Percentiles rank a stretch among this genome's conserved stretches.
Conservation (phyloP, 495 filamentous ascomycete genomes). For the Aspergillus haitiensis region DNA sequence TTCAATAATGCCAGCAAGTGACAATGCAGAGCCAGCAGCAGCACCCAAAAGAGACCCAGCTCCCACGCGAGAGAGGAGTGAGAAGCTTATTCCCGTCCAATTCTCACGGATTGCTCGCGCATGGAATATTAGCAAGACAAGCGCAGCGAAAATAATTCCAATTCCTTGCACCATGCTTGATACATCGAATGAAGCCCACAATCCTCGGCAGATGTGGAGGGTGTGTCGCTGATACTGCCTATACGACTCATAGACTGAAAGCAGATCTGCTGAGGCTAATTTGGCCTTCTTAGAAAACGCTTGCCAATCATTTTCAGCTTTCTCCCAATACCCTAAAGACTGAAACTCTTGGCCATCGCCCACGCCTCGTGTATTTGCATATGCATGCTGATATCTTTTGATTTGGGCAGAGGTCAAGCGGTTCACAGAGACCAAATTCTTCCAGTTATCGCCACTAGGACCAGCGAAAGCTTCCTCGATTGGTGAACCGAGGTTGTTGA, state of each 20-base stretch:
- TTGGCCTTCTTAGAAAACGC: constrained; percentile 39
- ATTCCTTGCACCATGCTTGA: constrained; percentile 81
- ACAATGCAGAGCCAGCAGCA: constrained; percentile 30
- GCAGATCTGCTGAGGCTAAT: constrained; percentile 35
- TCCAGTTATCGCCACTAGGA: constrained; percentile 62
- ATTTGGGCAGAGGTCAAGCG: constrained; percentile 82
- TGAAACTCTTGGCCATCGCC: constrained; percentile 56
- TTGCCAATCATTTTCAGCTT: constrained; percentile 51
- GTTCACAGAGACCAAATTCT: constrained; percentile 72
- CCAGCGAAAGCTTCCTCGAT: constrained; percentile 93
- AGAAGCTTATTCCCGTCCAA: constrained; percentile 51
- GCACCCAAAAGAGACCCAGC: constrained; percentile 46
- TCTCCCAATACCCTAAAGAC: constrained; percentile 59
- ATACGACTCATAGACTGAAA: constrained; percentile 58
- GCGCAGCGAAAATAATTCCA: constrained; percentile 61
- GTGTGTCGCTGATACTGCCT: constrained; percentile 74
- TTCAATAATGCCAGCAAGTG: constrained; percentile 28
- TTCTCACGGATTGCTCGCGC: constrained; percentile 59
- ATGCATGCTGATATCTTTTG: constrained; percentile 77
- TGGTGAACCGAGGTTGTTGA: constrained; percentile 93
- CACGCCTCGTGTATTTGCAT: constrained; percentile 60
- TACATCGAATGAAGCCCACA: constrained; percentile 92
- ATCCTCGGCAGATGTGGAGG: constrained; percentile 72
- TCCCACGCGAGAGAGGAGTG: constrained; percentile 47
- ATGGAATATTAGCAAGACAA: constrained; percentile 69